phyloP scores from a whole-genome alignment of 306 rosid genomes.

The Myrica gale region DNA sequence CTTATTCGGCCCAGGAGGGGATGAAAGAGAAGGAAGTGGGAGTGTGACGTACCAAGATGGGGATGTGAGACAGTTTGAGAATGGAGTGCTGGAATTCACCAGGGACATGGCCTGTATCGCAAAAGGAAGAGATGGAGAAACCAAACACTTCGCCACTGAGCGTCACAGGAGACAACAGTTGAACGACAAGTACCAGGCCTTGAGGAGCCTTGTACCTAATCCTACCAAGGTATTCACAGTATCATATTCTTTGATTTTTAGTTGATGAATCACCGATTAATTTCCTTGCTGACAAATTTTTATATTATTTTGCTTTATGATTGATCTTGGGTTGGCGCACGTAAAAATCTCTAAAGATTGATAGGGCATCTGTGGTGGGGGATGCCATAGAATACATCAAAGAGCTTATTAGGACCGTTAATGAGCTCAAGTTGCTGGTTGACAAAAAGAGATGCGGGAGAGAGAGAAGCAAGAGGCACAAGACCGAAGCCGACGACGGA shows the following conservation, averaged over 20 bases:
- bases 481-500: conserved; percentile 43
- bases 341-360: conserved; percentile 38
- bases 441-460: conserved; percentile 60
- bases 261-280: not conserved
- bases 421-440: conserved; percentile 53
- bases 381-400: conserved; percentile 63
- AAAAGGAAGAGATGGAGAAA: conserved; percentile 49
- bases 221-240: conserved; percentile 58
- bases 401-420: conserved; percentile 65
- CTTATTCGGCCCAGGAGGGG: conserved; percentile 46
- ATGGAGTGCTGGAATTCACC: conserved; percentile 66
- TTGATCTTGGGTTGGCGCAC: not conserved
- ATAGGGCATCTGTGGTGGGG: conserved; percentile 74
- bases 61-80: conserved; percentile 50
- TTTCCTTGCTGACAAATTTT: not conserved
- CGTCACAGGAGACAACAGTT: conserved; percentile 58
- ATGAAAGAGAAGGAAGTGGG: conserved; percentile 53
- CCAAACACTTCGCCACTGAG: conserved; percentile 49
- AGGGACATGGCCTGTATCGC: conserved; percentile 44
- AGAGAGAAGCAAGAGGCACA: conserved; percentile 65
- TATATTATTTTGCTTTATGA: not conserved
- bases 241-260: not conserved
- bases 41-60: conserved; percentile 42
- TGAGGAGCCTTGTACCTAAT: conserved; percentile 58
- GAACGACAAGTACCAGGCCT: conserved; percentile 41